Evolutionary conservation across 23 red algal species (phyloP).

Genomic region (Pyropia yezoensis): DNA sequence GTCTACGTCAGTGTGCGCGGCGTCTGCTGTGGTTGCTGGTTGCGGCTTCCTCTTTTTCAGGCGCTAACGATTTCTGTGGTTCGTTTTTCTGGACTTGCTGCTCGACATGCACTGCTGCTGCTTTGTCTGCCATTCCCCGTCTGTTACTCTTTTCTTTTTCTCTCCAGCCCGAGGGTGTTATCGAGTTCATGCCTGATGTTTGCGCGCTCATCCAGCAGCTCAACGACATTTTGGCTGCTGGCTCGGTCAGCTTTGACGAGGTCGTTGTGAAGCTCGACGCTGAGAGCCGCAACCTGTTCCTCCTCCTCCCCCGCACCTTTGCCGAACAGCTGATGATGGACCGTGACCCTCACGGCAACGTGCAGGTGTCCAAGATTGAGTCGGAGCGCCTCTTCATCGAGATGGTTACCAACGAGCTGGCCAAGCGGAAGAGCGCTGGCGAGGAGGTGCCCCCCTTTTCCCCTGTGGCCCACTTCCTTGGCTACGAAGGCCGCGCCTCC

Average conservation of each 20-base stretch:
- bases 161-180: conserved; percentile 65
- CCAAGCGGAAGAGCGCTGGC: conserved; percentile 59
- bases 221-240: conserved; percentile 76
- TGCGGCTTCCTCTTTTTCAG: too few relatives aligned
- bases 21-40: too few relatives aligned
- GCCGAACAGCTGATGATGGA: conserved; percentile 86
- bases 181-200: conserved; percentile 99
- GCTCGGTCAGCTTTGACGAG: conserved; percentile 16
- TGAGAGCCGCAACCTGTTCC: conserved; percentile 44
- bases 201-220: conserved; percentile 66
- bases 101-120: too few relatives aligned
- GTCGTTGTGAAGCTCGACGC: conserved; percentile 24
- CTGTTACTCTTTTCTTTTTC: too few relatives aligned
- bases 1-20: too few relatives aligned
- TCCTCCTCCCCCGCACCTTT: conserved; percentile 45
- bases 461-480: conserved; percentile 77
- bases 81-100: too few relatives aligned
- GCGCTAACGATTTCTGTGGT: too few relatives aligned
- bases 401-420: conserved; percentile 59
- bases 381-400: conserved; percentile 82
- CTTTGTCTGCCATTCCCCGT: too few relatives aligned
- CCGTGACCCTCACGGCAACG: conserved; percentile 96
- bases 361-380: conserved; percentile 94
- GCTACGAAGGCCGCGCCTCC: conserved; percentile 89
- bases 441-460: conserved; percentile 49